Percentiles rank a stretch among this genome's conserved stretches.
phyloP scores from a whole-genome alignment of 2,329 filamentous ascomycete genomes.

The Neofusicoccum cordaticola region DNA sequence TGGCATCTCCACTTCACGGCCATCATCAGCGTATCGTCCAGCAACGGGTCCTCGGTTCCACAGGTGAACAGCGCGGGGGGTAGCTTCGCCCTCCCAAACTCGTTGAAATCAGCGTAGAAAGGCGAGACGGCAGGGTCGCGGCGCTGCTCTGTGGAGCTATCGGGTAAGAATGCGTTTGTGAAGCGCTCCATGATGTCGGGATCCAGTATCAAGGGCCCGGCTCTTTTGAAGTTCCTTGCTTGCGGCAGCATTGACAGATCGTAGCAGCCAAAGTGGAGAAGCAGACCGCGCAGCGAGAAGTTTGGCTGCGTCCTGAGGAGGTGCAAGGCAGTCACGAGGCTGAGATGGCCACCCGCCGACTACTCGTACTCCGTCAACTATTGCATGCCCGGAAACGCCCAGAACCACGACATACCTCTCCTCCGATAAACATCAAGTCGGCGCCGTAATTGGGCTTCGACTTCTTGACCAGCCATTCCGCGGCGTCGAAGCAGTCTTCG shows the following conservation, averaged over 20 bases:
- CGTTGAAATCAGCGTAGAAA: constrained; percentile 45
- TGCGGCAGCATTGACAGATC: constrained; percentile 47
- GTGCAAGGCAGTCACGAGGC: constrained; percentile 46
- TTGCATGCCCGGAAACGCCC: neutral
- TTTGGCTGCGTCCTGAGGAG: constrained; percentile 40
- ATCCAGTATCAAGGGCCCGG: constrained; percentile 44
- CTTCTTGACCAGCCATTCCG: constrained; percentile 52
- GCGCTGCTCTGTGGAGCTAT: constrained; percentile 39
- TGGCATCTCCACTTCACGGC: constrained; percentile 52
- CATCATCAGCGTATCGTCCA: constrained; percentile 56
- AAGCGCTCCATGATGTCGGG: constrained; percentile 47
- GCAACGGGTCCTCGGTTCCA: constrained; percentile 53
- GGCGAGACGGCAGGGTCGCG: constrained; percentile 49
- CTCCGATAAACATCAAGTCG: constrained; percentile 33
- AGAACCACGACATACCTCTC: constrained; percentile 28
- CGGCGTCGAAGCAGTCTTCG: constrained; percentile 58
- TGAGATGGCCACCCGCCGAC: constrained; percentile 53
- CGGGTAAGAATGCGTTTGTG: constrained; percentile 46
- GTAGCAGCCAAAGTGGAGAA: constrained; percentile 54
- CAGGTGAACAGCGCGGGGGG: constrained; percentile 55
- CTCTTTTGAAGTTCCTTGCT: constrained; percentile 30
- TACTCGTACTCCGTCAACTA: constrained; percentile 19
- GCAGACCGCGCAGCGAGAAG: constrained; percentile 49
- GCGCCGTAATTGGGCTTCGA: constrained; percentile 42
- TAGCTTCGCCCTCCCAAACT: constrained; percentile 34